Conservation (phyloP, 1,139 yeast species). For the Kurtzmaniella quercitrusa region DNA sequence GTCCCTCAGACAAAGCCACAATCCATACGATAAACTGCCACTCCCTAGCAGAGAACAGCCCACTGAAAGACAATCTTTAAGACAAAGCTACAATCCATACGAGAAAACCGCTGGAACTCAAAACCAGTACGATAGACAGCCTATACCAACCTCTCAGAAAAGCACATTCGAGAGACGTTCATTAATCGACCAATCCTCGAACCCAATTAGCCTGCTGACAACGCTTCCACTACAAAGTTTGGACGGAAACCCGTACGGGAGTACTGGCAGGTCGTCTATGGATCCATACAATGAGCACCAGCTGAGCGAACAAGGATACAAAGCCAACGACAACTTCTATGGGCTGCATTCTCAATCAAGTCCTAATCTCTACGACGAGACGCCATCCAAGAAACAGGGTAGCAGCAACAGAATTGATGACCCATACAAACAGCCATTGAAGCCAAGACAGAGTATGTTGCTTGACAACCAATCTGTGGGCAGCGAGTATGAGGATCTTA, state of each 20-base stretch:
- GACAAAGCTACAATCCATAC: neutral
- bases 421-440: neutral
- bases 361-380: neutral
- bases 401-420: neutral
- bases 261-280: neutral
- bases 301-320: neutral
- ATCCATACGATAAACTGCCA: neutral
- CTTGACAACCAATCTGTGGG: neutral
- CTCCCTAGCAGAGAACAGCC: neutral
- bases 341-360: neutral
- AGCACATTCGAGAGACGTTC: neutral
- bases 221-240: neutral
- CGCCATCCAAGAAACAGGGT: neutral
- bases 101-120: neutral
- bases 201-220: neutral
- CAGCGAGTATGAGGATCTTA: neutral
- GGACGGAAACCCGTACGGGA: neutral
- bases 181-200: neutral
- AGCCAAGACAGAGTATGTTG: neutral
- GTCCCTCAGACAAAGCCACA: neutral
- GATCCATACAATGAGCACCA: neutral
- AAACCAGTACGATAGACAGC: neutral
- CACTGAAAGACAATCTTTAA: neutral
- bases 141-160: neutral
- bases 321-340: too few species aligned